Base-by-base conservation (phyloP, 2,329 filamentous ascomycete genomes). In the Myriosclerotinia curreyana region DNA sequence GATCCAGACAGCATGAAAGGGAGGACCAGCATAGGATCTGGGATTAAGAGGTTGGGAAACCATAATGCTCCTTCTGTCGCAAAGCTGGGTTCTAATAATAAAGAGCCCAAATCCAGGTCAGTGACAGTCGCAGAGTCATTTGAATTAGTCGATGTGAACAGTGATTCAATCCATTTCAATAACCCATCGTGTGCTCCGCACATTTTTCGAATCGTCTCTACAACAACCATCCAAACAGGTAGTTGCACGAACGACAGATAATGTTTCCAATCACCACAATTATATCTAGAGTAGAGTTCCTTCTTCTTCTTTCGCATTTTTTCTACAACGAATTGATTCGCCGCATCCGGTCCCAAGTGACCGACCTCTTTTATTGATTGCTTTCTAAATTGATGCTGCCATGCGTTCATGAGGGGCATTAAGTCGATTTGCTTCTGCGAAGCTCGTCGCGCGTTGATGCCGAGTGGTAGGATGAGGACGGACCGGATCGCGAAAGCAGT, bases 51-150 rank as follows among this genome's bases (percentile, higher is more conserved):
- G 71, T 87, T 78, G 1, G 80, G 78, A 64, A 86, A 86, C 85
- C 85, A 88, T 2, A 85, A 75, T 3, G 81, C 78, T n/a, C 85
- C 85, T 74, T 86, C 85, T 9, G 72, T 78, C 6, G 80, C 78
- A 20, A 88, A 74, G 5, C 79, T 66, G 62, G 52, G 69, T 60
- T 69, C 70, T 31, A 36, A 66, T 42, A 36, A 34, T 42, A 17
- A 25, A 20, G 61, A 59, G 25, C 42, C 48, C 34, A 60, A n/a
- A 12, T 51, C 51, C 17, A 51, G 28, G 17, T 46, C 42, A 25
- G 34, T 38, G 5, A 28, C 34, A 46, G 40, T 25, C 15, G 28
- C n/a, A 14, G 53, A 8, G 11, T 51, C 52, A n/a, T 36, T 40
- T n/a, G 34, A 9, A n/a, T 52, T 60, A 12, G 34, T 60, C 17